A percentile compares a stretch with the other conserved stretches of the same genome.
These are phyloP conservation scores for Zarea fungicola DNA, from an alignment of 2,329 filamentous ascomycete genomes.

Conservation along the genomic window DNA sequence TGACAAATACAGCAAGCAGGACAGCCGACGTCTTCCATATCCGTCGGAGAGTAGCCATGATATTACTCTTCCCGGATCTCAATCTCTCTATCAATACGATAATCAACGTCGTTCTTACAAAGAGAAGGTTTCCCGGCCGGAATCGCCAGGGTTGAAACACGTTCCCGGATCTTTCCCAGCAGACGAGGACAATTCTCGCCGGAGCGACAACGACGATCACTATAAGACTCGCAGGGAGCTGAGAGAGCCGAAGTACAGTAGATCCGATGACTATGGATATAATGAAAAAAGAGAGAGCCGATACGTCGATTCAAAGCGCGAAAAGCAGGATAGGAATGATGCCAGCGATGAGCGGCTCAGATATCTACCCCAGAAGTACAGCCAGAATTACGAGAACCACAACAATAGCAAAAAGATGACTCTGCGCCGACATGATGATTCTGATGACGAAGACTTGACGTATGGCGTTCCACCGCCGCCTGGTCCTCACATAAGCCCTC, in stretches of 20 bases:
- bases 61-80: conserved; percentile 32
- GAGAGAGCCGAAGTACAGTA: conserved; percentile 10
- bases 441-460: conserved; percentile 43
- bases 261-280: conserved; percentile 24
- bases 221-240: conserved; percentile 17
- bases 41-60: conserved; percentile 34
- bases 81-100: conserved; percentile 37
- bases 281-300: conserved; percentile 26
- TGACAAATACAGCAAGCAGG: conserved; percentile 28
- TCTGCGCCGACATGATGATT: conserved; percentile 17
- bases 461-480: conserved; percentile 37
- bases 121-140: conserved; percentile 29
- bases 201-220: conserved; percentile 13
- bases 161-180: conserved; percentile 31
- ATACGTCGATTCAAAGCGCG: conserved; percentile 16
- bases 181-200: conserved; percentile 20
- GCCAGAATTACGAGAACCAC: conserved; percentile 29
- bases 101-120: conserved; percentile 29
- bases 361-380: conserved; percentile 45
- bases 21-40: conserved; percentile 31
- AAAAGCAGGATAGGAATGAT: conserved; percentile 17
- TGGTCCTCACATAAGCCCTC: conserved; percentile 7
- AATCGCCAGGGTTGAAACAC: conserved; percentile 28
- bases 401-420: conserved; percentile 15
- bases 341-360: conserved; percentile 35